Percentiles rank a stretch among this genome's conserved stretches.
These are phyloP conservation scores for Thecaphora thlaspeos DNA, from an alignment of 1,284 basidiomycete genomes.

Conservation along the genomic window DNA sequence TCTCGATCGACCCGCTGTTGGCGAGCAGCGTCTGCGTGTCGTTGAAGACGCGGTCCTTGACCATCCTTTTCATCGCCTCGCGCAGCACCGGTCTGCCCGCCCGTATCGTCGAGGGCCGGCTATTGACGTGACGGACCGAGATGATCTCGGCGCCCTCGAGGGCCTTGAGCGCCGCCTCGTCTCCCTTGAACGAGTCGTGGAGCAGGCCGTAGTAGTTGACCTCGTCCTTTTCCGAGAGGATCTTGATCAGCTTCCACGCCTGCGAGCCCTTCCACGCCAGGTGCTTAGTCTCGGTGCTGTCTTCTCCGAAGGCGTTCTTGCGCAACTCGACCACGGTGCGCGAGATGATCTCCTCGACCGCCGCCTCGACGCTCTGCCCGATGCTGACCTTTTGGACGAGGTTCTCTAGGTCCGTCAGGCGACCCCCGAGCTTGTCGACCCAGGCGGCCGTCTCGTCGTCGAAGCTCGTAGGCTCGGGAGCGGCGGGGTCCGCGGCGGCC, in stretches of 20 bases:
- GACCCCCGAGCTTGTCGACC: constrained; percentile 52
- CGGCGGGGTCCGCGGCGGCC: neutral
- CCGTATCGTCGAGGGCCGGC: constrained; percentile 79
- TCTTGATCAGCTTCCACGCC: constrained; percentile 79
- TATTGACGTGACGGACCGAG: constrained; percentile 72
- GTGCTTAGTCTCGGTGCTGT: constrained; percentile 75
- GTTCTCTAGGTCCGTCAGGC: constrained; percentile 50
- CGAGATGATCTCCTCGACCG: constrained; percentile 61
- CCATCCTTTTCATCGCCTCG: constrained; percentile 78
- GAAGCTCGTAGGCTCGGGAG: neutral
- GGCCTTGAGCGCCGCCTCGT: constrained; percentile 74
- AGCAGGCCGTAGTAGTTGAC: constrained; percentile 80
- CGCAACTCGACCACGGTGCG: constrained; percentile 78
- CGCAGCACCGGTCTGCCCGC: constrained; percentile 88
- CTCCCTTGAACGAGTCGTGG: constrained; percentile 84
- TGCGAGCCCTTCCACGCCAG: constrained; percentile 83
- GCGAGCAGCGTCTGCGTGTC: constrained; percentile 74
- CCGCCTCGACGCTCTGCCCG: constrained; percentile 40
- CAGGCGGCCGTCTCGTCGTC: constrained; percentile 38
- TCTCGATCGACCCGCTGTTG: constrained; percentile 63
- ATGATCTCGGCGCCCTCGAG: constrained; percentile 91
- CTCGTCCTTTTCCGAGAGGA: constrained; percentile 71
- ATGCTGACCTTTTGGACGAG: constrained; percentile 47
- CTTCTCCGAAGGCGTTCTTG: constrained; percentile 91
- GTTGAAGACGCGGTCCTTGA: constrained; percentile 74